These are phyloP conservation scores for Fusarium penzigii DNA, from an alignment of 2,329 filamentous ascomycete genomes.

Conservation along the genomic window DNA sequence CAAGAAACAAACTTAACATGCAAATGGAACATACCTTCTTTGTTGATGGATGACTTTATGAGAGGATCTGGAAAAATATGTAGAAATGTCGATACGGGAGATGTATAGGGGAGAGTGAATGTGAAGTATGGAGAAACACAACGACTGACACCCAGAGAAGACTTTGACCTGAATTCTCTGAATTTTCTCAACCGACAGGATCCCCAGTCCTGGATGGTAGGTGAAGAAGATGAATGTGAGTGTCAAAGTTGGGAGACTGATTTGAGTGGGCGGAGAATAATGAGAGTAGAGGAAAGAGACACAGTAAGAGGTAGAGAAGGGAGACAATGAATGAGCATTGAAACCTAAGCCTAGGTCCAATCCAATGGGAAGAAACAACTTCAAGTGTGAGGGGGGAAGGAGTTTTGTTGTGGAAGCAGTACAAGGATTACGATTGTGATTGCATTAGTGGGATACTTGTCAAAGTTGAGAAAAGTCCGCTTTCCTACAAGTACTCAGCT, in stretches of 20 bases:
- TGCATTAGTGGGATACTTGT: background rate
- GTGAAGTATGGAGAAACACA: too few species aligned
- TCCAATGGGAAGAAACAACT: background rate
- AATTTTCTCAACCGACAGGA: background rate
- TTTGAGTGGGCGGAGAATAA: background rate
- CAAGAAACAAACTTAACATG: background rate
- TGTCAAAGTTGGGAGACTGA: background rate
- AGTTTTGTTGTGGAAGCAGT: background rate
- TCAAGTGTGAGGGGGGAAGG: background rate
- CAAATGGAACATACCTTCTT: background rate
- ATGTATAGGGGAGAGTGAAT: too few species aligned
- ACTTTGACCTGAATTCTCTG: background rate
- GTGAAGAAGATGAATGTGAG: background rate
- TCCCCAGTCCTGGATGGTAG: background rate
- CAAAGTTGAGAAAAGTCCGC: too few species aligned
- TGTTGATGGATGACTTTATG: background rate
- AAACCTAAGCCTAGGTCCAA: background rate
- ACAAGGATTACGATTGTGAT: background rate
- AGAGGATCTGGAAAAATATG: too few species aligned
- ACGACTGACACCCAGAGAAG: too few species aligned
- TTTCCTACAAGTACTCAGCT: conserved; percentile 5
- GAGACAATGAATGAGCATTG: background rate
- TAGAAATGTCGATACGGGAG: too few species aligned
- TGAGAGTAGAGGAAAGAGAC: background rate
- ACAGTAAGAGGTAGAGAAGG: background rate